Evolutionary conservation across 2,329 filamentous ascomycete species (phyloP), one percentile per base, ranked within the genome.

Genomic region (Trichoderma sp.): DNA sequence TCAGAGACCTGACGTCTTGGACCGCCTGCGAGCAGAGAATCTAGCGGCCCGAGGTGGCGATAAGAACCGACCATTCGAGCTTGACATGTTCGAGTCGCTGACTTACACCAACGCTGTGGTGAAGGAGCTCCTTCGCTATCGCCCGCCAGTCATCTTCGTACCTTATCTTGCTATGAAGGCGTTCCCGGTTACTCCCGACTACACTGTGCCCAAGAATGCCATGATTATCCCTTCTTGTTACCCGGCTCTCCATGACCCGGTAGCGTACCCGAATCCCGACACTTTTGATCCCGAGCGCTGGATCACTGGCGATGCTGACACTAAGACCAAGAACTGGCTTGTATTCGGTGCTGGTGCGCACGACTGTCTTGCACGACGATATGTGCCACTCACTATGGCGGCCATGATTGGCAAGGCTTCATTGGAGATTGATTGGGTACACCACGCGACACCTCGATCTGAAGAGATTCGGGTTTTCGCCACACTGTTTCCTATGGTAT

Each of bases 391-490:
- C 17, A 64, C 61, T 3, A 39, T 64, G 35, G 61, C 61, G 9
- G 50, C 50, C 2, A 64, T 64, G 61, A 56, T 64, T 56, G 61
- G 61, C n/a, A 64, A 64, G 29, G 61, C 61, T 1, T 2, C 61
- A 4, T 29, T 64, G n/a, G 61, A 64, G 35, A 12, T 64, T 13
- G 61, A 64, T 42, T 64, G 61, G 61, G 61, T 45, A 3, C 61
- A 64, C 19, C 61, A 64, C 19, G 35, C 35, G 27, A 64, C 61
- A 5, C 32, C 27, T 22, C 61, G 48, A 10, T 64, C 61, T 5
- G 61, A 64, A 10, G 61, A 64, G 35, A 64, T 64, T 27, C 34
- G 61, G n/a, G 61, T 64, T 4, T 64, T 64, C 45, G 61, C 61
- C 17, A 64, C 61, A 3, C 10, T 64, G 12, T 64, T 64, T 45